Conservation (phyloP, 345 rosid species). For the Eutrema heterophyllum region DNA sequence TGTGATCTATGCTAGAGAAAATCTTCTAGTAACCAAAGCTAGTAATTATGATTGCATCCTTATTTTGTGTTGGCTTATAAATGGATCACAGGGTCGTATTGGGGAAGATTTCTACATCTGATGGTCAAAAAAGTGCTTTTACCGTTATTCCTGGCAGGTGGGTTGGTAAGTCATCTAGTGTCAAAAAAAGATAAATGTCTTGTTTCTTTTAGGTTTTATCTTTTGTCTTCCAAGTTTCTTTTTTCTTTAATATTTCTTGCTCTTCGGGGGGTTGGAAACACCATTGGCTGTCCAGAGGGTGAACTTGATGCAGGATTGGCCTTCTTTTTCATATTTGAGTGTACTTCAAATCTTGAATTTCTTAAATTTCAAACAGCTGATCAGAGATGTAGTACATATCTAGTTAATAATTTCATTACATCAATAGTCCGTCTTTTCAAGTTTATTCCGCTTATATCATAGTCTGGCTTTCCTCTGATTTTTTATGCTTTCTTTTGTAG, state of each 20-base stretch:
- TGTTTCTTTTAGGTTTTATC: neutral
- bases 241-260: neutral
- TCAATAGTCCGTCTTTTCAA: neutral
- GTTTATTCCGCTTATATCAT: neutral
- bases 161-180: constrained; percentile 73
- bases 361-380: constrained; percentile 7
- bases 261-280: neutral
- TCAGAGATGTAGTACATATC: neutral
- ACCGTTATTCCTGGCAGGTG: constrained; percentile 84
- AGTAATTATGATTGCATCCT: constrained; percentile 33
- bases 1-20: constrained; percentile 23
- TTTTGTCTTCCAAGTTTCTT: neutral
- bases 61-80: constrained; percentile 37
- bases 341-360: neutral
- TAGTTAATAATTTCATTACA: neutral
- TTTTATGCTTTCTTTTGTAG: neutral
- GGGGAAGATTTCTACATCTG: constrained; percentile 92
- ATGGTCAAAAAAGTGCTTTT: constrained; percentile 84
- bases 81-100: constrained; percentile 87
- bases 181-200: constrained; percentile 12
- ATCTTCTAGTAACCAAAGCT: constrained; percentile 29
- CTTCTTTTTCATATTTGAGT: neutral
- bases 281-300: neutral
- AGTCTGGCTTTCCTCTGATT: neutral
- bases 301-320: constrained; percentile 4